phyloP scores from a whole-genome alignment of 2,329 filamentous ascomycete species.

The Talaromyces rugulosus region DNA sequence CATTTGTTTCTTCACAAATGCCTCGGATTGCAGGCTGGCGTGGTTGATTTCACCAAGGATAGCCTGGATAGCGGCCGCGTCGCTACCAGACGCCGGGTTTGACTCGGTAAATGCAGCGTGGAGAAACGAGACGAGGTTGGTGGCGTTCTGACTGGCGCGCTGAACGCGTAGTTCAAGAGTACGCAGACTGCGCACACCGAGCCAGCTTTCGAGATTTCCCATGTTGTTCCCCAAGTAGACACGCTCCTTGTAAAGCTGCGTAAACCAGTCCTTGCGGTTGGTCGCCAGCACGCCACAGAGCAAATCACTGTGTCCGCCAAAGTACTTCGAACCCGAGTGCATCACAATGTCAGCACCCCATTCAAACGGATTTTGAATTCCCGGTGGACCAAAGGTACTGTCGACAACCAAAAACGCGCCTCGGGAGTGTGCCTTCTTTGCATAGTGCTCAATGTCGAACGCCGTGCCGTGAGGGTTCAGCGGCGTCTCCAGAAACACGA shows the following conservation, averaged over 20 bases:
- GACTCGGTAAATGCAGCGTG: conserved; percentile 43
- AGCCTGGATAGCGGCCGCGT: conserved; percentile 44
- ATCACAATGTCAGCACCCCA: conserved; percentile 81
- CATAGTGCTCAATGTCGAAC: conserved; percentile 66
- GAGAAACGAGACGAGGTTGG: conserved; percentile 69
- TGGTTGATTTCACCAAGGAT: conserved; percentile 65
- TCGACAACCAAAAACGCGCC: conserved; percentile 81
- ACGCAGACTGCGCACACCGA: conserved; percentile 78
- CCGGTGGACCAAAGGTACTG: conserved; percentile 87
- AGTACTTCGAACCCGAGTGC: conserved; percentile 94
- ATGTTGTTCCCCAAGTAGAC: conserved; percentile 77
- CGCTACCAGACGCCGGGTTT: conserved; percentile 35
- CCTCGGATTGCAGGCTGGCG: conserved; percentile 70
- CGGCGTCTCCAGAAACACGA: conserved; percentile 90
- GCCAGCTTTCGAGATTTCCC: conserved; percentile 87
- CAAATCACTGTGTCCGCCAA: conserved; percentile 92
- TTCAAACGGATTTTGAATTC: conserved; percentile 77
- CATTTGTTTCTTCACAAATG: conserved; percentile 85
- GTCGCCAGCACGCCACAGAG: conserved; percentile 79
- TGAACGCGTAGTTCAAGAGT: conserved; percentile 80
- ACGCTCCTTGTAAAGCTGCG: conserved; percentile 62
- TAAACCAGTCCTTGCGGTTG: conserved; percentile 55
- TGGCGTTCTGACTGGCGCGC: conserved; percentile 69
- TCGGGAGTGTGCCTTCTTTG: conserved; percentile 63
- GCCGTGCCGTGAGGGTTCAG: conserved; percentile 87